These are phyloP conservation scores for Eimeria maxima DNA, from an alignment of 169 alveolate genomes.

Conservation along the genomic window DNA sequence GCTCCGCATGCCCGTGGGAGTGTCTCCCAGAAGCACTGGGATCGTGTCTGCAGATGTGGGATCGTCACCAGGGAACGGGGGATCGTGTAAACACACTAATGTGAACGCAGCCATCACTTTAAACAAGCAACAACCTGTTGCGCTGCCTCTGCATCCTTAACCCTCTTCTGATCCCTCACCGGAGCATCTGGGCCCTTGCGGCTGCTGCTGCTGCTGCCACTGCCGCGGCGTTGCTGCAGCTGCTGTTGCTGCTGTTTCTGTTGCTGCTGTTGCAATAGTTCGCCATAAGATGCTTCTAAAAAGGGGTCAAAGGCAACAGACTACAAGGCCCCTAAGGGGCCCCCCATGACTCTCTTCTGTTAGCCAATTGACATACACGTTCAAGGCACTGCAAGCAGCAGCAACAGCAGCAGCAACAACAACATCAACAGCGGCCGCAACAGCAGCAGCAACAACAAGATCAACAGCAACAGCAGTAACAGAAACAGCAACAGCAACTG, in stretches of 20 bases:
- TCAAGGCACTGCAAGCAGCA: conserved; percentile 6
- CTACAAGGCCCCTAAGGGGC: conserved; percentile 8
- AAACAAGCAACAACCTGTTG: not conserved
- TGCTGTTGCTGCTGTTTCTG: not conserved
- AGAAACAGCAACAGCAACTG: not conserved
- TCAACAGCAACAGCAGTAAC: not conserved
- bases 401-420: not conserved
- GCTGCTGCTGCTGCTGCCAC: not conserved
- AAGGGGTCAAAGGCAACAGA: conserved; percentile 14
- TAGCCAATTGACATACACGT: not conserved
- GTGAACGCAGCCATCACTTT: not conserved
- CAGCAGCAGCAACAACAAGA: not conserved
- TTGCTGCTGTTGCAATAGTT: conserved; percentile 10
- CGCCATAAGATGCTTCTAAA: conserved; percentile 33
- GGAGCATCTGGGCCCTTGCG: not conserved
- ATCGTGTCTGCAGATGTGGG: not conserved
- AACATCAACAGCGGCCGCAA: not conserved
- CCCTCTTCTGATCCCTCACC: not conserved
- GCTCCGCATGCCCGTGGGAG: not conserved
- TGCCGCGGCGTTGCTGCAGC: not conserved
- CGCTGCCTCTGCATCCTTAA: not conserved
- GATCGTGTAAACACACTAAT: not conserved
- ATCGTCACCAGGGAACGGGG: not conserved
- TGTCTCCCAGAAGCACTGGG: not conserved
- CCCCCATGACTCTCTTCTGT: conserved; percentile 28